Evolutionary conservation across 2,329 filamentous ascomycete species (phyloP).

Genomic region (Dothiorella sarmentorum): DNA sequence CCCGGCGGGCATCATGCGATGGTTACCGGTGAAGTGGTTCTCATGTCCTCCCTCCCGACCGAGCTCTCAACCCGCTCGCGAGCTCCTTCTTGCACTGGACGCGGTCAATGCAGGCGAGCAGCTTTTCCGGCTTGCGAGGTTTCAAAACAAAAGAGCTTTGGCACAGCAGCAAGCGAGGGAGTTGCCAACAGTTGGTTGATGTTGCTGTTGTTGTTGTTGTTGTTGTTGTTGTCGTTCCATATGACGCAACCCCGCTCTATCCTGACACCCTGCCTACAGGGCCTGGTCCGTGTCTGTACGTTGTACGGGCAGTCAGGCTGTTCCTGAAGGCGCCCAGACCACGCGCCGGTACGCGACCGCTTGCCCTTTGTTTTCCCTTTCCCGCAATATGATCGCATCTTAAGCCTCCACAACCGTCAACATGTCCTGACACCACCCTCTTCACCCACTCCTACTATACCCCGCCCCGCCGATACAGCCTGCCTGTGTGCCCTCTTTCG

Average conservation of each 20-base stretch:
- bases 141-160: neutral
- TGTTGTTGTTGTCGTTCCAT: too few species aligned
- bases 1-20: slow-evolving; percentile 10
- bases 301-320: neutral
- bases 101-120: too few species aligned
- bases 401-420: slow-evolving; percentile 11
- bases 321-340: neutral
- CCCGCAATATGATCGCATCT: slow-evolving; percentile 7
- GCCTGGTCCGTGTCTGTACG: neutral
- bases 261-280: too few species aligned
- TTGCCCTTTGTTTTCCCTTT: neutral
- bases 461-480: neutral
- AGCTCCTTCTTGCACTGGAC: too few species aligned
- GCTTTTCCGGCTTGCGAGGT: neutral
- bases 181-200: too few species aligned
- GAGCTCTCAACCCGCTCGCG: too few species aligned
- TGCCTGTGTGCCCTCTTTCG: neutral
- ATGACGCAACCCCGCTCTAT: slow-evolving; percentile 15
- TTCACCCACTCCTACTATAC: neutral
- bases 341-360: neutral
- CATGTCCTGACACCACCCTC: slow-evolving; percentile 3
- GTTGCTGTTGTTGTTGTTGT: too few species aligned
- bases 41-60: too few species aligned
- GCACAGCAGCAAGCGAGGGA: neutral
- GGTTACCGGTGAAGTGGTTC: neutral